phyloP scores from a whole-genome alignment of 352 stramenopile genomes.

The Blastocystis sp. region DNA sequence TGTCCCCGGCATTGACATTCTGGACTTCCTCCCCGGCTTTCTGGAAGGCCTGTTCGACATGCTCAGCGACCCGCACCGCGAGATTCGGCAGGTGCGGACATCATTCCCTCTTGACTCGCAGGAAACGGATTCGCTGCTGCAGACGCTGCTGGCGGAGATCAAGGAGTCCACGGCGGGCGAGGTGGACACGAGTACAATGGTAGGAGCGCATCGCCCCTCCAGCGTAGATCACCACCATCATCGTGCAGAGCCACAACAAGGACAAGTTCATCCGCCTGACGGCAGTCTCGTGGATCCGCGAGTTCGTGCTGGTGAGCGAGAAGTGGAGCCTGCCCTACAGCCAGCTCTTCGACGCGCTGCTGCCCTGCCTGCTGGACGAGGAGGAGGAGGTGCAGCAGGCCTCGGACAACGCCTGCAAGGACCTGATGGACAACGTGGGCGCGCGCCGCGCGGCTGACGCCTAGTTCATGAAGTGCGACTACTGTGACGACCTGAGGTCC shows the following conservation, averaged over 20 bases:
- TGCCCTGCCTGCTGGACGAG: slow-evolving; percentile 93
- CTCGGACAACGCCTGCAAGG: slow-evolving; percentile 91
- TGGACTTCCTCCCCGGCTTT: slow-evolving; percentile 91
- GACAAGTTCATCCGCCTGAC: slow-evolving; percentile 93
- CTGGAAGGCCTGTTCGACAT: slow-evolving; percentile 98
- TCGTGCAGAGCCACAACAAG: slow-evolving; percentile 91
- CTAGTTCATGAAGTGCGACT: slow-evolving; percentile 45
- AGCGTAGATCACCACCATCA: slow-evolving; percentile 80
- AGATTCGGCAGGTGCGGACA: slow-evolving; percentile 87
- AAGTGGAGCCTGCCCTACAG: slow-evolving; percentile 74
- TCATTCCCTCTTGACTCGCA: background rate
- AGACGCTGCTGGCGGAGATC: slow-evolving; percentile 80
- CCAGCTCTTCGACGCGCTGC: slow-evolving; percentile 80
- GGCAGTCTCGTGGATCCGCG: slow-evolving; percentile 93
- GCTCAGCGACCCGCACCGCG: slow-evolving; percentile 93
- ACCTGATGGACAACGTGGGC: slow-evolving; percentile 87
- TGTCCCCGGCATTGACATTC: slow-evolving; percentile 97
- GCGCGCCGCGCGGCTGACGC: background rate
- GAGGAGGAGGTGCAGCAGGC: slow-evolving; percentile 92
- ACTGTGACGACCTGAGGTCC: slow-evolving; percentile 16
- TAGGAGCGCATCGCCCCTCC: slow-evolving; percentile 73
- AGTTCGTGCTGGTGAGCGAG: slow-evolving; percentile 91
- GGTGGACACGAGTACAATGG: slow-evolving; percentile 86
- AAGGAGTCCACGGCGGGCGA: slow-evolving; percentile 90
- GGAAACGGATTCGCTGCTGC: slow-evolving; percentile 62